Evolutionary conservation across 2,329 filamentous ascomycete species (phyloP).

Genomic region (Metarhizium anisopliae): DNA sequence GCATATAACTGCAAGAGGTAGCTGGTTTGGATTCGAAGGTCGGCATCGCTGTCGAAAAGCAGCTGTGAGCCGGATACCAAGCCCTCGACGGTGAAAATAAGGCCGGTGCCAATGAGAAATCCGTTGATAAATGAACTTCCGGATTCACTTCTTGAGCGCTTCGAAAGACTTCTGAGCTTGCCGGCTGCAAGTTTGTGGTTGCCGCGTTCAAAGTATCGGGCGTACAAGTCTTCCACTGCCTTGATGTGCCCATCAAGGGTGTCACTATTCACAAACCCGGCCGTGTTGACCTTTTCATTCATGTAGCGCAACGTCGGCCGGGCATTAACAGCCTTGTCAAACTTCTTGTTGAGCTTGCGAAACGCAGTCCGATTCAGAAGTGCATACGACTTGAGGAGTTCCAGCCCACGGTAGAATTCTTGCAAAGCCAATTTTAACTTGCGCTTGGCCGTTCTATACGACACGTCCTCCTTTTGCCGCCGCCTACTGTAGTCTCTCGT

Average conservation of each 20-base stretch:
- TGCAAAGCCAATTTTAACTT: slow-evolving; percentile 87
- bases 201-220: slow-evolving; percentile 86
- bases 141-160: slow-evolving; percentile 46
- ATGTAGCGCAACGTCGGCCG: slow-evolving; percentile 73
- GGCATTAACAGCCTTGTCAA: slow-evolving; percentile 81
- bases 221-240: slow-evolving; percentile 82
- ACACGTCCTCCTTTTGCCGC: slow-evolving; percentile 46
- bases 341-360: slow-evolving; percentile 97
- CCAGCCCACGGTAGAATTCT: slow-evolving; percentile 86
- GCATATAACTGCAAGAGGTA: slow-evolving; percentile 85
- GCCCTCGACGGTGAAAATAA: slow-evolving; percentile 58
- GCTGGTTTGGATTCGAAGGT: slow-evolving; percentile 43
- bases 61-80: slow-evolving; percentile 51
- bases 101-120: slow-evolving; percentile 58
- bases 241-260: slow-evolving; percentile 72
- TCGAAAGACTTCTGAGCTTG: slow-evolving; percentile 69
- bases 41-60: slow-evolving; percentile 37
- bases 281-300: slow-evolving; percentile 81
- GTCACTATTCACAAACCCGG: slow-evolving; percentile 88
- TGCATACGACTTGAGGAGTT: slow-evolving; percentile 86
- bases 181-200: slow-evolving; percentile 86
- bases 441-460: slow-evolving; percentile 79
- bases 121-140: slow-evolving; percentile 51
- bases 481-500: slow-evolving; percentile 43
- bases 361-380: slow-evolving; percentile 88